These are phyloP conservation scores for Nitzschia putrida DNA, from an alignment of 108 stramenopile genomes.

Conservation along the genomic window DNA sequence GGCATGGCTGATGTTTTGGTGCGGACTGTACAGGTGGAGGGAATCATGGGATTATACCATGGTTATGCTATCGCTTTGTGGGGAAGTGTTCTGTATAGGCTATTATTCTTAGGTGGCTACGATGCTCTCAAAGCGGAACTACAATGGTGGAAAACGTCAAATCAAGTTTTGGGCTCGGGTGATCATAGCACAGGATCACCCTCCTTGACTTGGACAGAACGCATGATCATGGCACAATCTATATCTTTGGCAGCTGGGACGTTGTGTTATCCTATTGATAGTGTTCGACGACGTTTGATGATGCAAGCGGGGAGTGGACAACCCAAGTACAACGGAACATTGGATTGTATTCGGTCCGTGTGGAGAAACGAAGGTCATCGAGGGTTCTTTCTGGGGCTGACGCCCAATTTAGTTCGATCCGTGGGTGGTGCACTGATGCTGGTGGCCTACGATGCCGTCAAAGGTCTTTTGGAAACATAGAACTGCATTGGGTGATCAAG, in stretches of 20 bases:
- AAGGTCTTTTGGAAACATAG: not conserved
- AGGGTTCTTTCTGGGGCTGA: constrained; percentile 81
- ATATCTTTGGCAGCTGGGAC: constrained; percentile 89
- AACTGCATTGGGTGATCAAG: too few relatives aligned
- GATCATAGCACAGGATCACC: not conserved
- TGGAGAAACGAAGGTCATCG: constrained; percentile 60
- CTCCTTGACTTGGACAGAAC: constrained; percentile 42
- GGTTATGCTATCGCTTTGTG: constrained; percentile 93
- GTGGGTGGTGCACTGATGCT: constrained; percentile 81
- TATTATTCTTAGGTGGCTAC: constrained; percentile 94
- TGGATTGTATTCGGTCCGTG: constrained; percentile 67
- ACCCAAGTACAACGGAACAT: constrained; percentile 58
- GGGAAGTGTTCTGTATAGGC: constrained; percentile 94
- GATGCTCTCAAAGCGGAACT: constrained; percentile 89
- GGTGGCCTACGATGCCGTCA: constrained; percentile 71
- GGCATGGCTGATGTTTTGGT: constrained; percentile 77
- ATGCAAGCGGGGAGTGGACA: constrained; percentile 86
- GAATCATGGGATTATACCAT: constrained; percentile 92
- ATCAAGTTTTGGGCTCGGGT: constrained; percentile 4
- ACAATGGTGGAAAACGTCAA: not conserved
- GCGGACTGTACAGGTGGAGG: constrained; percentile 75
- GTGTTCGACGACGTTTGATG: constrained; percentile 94
- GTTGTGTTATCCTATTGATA: constrained; percentile 98
- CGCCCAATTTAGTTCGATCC: constrained; percentile 78
- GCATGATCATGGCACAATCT: constrained; percentile 87